Base-by-base conservation (phyloP, 106 monocot species). In the Apostasia ramifera region DNA sequence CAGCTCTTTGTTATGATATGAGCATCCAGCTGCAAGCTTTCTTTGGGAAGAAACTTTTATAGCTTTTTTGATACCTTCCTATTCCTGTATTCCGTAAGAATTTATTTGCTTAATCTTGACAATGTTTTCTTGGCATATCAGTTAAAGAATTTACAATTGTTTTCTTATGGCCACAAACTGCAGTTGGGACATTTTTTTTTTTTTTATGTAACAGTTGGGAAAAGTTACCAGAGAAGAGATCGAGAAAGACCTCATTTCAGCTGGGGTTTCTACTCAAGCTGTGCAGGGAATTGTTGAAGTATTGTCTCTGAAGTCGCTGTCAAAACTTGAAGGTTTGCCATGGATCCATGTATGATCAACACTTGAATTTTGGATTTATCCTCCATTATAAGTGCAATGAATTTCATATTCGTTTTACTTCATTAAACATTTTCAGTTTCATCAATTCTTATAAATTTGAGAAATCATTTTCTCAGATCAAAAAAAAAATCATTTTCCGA, bases 171-270 rank as follows among this genome's bases (percentile, higher is more conserved):
- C 44, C 7, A 45, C 4, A 6, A 13, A 46, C 43, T 11, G 52
- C 6, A 2, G 58, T 37, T 63, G 3, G 70, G 44, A 62, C 8
- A 47, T 47, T 14, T 49, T 37, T 2, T 47, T 61, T 44, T 8
- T 52, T 12, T 40, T 53, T 51, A 15, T 77, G 47, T n/a, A n/a
- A 64, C 78, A 95, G 97, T 61, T 93, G 60, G 90, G 90, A 43
- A 98, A 98, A 75, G 76, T 98, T 73, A 77, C 90, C 66, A 80
- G 75, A 72, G 85, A 89, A 63, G 97, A 93, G 81, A 85, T 93
- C 67, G 92, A 98, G 73, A 88, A 87, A 73, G 92, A 98, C 59
- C 73, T 98, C 69, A 68, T 70, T 46, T 66, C 66, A 44, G 61
- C 70, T 57, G 92, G 97, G 6, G 74, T 93, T 65, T 77, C 92